Conservation (phyloP, 495 filamentous ascomycete genomes). For the Aspergillus ellipticus region DNA sequence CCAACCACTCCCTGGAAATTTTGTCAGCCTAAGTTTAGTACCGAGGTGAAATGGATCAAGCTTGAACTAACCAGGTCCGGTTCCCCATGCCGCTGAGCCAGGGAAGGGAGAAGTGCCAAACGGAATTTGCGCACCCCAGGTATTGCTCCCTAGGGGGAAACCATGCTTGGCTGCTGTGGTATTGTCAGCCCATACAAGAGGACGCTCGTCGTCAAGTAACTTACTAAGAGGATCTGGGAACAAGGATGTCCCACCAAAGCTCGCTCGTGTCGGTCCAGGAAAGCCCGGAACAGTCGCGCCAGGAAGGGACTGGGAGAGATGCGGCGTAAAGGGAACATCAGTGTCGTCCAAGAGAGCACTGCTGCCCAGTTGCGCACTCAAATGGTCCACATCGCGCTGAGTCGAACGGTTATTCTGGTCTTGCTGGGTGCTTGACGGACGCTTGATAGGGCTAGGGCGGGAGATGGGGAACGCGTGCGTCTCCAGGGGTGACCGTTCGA, state of each 20-base stretch:
- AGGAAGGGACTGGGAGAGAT: constrained; percentile 39
- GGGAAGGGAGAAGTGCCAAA: constrained; percentile 43
- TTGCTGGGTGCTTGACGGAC: constrained; percentile 74
- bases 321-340: constrained; percentile 49
- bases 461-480: constrained; percentile 61
- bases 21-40: constrained; percentile 19
- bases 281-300: constrained; percentile 32
- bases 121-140: constrained; percentile 39
- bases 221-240: constrained; percentile 52
- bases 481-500: constrained; percentile 48
- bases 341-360: constrained; percentile 86
- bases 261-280: constrained; percentile 38
- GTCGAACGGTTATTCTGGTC: constrained; percentile 39
- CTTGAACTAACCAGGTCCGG: constrained; percentile 30
- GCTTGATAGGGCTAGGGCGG: constrained; percentile 82
- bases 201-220: constrained; percentile 1
- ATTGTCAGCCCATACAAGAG: constrained; percentile 12
- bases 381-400: constrained; percentile 60
- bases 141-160: constrained; percentile 32
- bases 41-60: not conserved
- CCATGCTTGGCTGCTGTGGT: constrained; percentile 29
- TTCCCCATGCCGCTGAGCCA: constrained; percentile 39
- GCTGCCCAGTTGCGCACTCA: constrained; percentile 84
- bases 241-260: constrained; percentile 45
- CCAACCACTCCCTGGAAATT: constrained; percentile 44